phyloP scores from a whole-genome alignment of 495 filamentous ascomycete species.

The Aspergillus homomorphus region DNA sequence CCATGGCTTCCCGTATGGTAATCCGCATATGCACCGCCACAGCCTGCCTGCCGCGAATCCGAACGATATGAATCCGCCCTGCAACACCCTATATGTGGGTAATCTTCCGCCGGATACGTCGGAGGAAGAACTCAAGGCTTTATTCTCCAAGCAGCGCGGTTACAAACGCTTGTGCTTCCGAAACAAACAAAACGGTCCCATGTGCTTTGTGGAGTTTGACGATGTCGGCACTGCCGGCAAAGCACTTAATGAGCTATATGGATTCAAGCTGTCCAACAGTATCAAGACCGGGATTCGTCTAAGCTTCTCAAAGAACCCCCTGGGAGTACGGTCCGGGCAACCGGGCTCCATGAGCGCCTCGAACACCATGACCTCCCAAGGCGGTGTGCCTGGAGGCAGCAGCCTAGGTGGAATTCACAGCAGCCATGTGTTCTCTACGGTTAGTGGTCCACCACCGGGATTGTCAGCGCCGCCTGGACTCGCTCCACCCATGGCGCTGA shows the following conservation, averaged over 20 bases:
- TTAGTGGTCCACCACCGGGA: conserved; percentile 73
- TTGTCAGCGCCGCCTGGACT: conserved; percentile 68
- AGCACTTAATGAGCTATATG: conserved; percentile 88
- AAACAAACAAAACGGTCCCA: conserved; percentile 97
- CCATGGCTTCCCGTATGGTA: conserved; percentile 53
- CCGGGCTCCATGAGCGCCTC: conserved; percentile 52
- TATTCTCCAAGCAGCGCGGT: conserved; percentile 91
- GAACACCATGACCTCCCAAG: conserved; percentile 48
- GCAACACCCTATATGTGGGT: conserved; percentile 96
- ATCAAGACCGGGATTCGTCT: conserved; percentile 96
- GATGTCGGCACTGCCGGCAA: conserved; percentile 93
- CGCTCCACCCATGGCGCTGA: conserved; percentile 36
- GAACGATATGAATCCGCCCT: conserved; percentile 95
- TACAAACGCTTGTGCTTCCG: conserved; percentile 96
- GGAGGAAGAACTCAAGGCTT: conserved; percentile 91
- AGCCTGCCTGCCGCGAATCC: conserved; percentile 89
- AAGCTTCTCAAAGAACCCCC: conserved; percentile 96
- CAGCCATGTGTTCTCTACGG: conserved; percentile 60
- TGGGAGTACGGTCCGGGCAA: conserved; percentile 84
- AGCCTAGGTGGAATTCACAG: conserved; percentile 56
- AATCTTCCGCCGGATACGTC: conserved; percentile 93
- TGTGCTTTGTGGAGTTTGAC: conserved; percentile 99
- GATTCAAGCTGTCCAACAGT: conserved; percentile 83
- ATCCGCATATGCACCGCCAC: conserved; percentile 59
- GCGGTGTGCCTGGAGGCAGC: conserved; percentile 43